phyloP scores from a whole-genome alignment of 495 filamentous ascomycete genomes.

The Penicillium silybi region DNA sequence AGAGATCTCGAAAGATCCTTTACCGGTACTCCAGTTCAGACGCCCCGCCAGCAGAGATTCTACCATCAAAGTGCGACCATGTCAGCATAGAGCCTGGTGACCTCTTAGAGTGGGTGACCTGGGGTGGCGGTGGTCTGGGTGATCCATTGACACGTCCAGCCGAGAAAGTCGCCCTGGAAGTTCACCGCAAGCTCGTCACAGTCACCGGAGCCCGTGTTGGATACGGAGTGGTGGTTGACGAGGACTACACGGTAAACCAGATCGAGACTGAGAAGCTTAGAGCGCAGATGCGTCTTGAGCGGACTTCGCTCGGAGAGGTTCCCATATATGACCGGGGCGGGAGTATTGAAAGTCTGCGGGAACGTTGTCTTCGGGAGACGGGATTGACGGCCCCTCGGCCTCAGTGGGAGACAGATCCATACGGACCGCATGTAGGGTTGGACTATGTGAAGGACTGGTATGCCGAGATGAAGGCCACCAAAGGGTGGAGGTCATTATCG shows the following conservation, averaged over 20 bases:
- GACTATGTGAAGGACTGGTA: slow-evolving; percentile 36
- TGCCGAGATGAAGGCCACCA: slow-evolving; percentile 17
- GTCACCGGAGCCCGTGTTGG: slow-evolving; percentile 35
- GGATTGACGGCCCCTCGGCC: slow-evolving; percentile 30
- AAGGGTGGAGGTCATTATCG: slow-evolving; percentile 23
- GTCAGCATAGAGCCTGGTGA: slow-evolving; percentile 44
- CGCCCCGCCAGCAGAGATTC: slow-evolving; percentile 23
- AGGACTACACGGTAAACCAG: slow-evolving; percentile 25
- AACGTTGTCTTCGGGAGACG: slow-evolving; percentile 36
- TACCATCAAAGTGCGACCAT: slow-evolving; percentile 48
- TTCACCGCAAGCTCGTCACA: slow-evolving; percentile 45
- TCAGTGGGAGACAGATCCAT: slow-evolving; percentile 34
- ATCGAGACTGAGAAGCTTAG: slow-evolving; percentile 31
- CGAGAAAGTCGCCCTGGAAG: slow-evolving; percentile 43
- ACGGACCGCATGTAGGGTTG: slow-evolving; percentile 32
- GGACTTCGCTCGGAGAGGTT: slow-evolving; percentile 5
- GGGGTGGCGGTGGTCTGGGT: slow-evolving; percentile 49
- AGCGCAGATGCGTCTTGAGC: slow-evolving; percentile 17
- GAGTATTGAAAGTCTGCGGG: slow-evolving; percentile 26
- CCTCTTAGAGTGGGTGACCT: slow-evolving; percentile 50
- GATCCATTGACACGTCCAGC: slow-evolving; percentile 46
- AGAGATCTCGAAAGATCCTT: slow-evolving; percentile 38
- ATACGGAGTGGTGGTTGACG: slow-evolving; percentile 41
- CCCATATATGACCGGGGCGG: slow-evolving; percentile 40
- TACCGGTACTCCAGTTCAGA: slow-evolving; percentile 36